Evolutionary conservation across 495 filamentous ascomycete genomes (phyloP), one percentile per base, ranked within the genome.

Genomic region (Penicillium paxilli): DNA sequence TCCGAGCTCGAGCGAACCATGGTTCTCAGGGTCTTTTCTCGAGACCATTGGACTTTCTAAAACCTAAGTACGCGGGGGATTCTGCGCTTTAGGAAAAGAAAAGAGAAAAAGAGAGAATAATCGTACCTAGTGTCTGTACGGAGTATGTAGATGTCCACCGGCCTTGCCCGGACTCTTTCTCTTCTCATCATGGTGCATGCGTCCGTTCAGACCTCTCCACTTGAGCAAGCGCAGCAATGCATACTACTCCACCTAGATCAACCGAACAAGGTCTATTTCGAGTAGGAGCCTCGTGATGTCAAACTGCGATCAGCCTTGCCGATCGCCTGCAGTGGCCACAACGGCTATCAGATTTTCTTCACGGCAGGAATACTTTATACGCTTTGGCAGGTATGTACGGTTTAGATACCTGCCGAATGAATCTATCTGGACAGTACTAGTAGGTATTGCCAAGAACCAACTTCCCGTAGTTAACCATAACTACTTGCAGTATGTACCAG

Each of bases 321-420:
- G 51, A 55, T 61, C 54, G 57, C 52, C 58, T 61, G 54, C 58
- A 61, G 44, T 44, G 50, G 48, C 48, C 44, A 54, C 49, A 56
- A 59, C 57, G 52, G 57, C 44, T 59, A 38, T 16, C 6, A 42
- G 40, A 42, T 42, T 42, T 42, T 42, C 40, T 42, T 42, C 40
- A 42, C 40, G 40, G 40, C 19, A 42, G 40, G 20, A 23, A 21
- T 42, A 50, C 46, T 37, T 55, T 38, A 55, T 25, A 35, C 30
- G n/a, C 21, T 49, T 37, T 23, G 47, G 47, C 30, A 49, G 20
- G 47, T 49, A 38, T 23, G 30, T 32, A 32, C 10, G 8, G 30
- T 9, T 10, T 32, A 32, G n/a, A n/a, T n/a, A n/a, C n/a, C n/a
- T n/a, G n/a, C n/a, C n/a, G n/a, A n/a, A n/a, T n/a, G n/a, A n/a